A percentile compares a stretch with the other conserved stretches of the same genome.
Conservation (phyloP, 805 yeast genomes). For the Nakazawaea populi region DNA sequence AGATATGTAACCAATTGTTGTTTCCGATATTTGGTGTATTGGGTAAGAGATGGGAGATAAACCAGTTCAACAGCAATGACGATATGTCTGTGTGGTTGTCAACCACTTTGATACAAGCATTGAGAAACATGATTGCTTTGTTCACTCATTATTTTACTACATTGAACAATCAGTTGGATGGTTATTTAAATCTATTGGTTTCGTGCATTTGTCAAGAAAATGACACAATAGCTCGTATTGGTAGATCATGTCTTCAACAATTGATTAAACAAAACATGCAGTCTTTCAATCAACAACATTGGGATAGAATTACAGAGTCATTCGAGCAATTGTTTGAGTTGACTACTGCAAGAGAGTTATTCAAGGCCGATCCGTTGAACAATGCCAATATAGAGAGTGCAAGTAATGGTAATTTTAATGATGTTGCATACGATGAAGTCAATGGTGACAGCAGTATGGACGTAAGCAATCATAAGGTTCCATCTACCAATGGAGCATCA, state of each 20-base stretch:
- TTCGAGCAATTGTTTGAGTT: conserved; percentile 66
- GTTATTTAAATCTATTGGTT: conserved; percentile 68
- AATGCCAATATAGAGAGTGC: conserved; percentile 6
- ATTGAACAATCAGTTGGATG: conserved; percentile 68
- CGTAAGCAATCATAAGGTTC: conserved; percentile 26
- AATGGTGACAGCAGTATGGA: conserved; percentile 28
- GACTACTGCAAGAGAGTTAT: conserved; percentile 84
- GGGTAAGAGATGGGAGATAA: conserved; percentile 67
- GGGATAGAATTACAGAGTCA: conserved; percentile 65
- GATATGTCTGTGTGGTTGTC: conserved; percentile 94
- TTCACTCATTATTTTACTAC: conserved; percentile 79
- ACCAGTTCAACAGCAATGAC: conserved; percentile 65
- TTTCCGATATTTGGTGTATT: conserved; percentile 89
- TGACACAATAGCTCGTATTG: conserved; percentile 93
- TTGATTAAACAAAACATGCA: conserved; percentile 69
- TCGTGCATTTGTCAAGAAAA: conserved; percentile 95
- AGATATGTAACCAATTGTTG: conserved; percentile 66
- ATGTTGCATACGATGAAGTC: conserved; percentile 23
- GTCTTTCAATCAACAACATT: conserved; percentile 60
- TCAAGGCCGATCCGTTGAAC: conserved; percentile 50
- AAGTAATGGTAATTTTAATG: conserved; percentile 24
- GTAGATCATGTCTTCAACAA: conserved; percentile 81
- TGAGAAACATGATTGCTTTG: conserved; percentile 79
- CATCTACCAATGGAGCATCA: background rate
- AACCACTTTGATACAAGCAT: conserved; percentile 92